Percentiles rank a stretch among this genome's conserved stretches.
These are phyloP conservation scores for Amphibolis antarctica DNA, from an alignment of 106 monocot genomes.

Conservation along the genomic window DNA sequence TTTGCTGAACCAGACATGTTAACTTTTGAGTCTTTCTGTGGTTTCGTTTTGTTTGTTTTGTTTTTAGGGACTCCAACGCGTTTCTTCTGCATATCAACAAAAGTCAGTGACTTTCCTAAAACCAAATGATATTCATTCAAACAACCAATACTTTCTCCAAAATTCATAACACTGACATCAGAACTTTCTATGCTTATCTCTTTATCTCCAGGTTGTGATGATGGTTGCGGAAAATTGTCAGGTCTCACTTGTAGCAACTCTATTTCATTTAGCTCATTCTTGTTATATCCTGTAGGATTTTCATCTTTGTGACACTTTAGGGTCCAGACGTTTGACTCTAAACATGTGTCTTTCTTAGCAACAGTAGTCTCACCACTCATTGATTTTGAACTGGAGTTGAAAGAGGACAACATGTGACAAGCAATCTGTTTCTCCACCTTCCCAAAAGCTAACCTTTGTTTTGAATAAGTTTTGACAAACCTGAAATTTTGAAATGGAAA, in stretches of 20 bases:
- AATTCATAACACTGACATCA: not conserved
- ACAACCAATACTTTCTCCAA: not conserved
- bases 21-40: constrained; percentile 22
- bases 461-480: constrained; percentile 17
- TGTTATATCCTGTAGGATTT: not conserved
- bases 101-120: not conserved
- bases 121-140: not conserved
- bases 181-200: not conserved
- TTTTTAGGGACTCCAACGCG: not conserved
- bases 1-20: constrained; percentile 22
- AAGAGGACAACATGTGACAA: constrained; percentile 7
- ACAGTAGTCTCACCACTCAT: not conserved
- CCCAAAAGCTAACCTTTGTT: constrained; percentile 13
- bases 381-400: not conserved
- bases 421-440: constrained; percentile 15
- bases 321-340: not conserved
- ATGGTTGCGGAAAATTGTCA: not conserved
- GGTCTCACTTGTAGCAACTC: not conserved
- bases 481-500: constrained; percentile 5
- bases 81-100: constrained; percentile 1
- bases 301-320: not conserved
- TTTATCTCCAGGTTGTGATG: not conserved
- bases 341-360: not conserved
- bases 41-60: constrained; percentile 17
- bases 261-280: not conserved